Percentiles rank a stretch among this genome's conserved stretches.
These are phyloP conservation scores for Apiotrichum gracile DNA, from an alignment of 1,284 basidiomycete genomes.

Conservation along the genomic window DNA sequence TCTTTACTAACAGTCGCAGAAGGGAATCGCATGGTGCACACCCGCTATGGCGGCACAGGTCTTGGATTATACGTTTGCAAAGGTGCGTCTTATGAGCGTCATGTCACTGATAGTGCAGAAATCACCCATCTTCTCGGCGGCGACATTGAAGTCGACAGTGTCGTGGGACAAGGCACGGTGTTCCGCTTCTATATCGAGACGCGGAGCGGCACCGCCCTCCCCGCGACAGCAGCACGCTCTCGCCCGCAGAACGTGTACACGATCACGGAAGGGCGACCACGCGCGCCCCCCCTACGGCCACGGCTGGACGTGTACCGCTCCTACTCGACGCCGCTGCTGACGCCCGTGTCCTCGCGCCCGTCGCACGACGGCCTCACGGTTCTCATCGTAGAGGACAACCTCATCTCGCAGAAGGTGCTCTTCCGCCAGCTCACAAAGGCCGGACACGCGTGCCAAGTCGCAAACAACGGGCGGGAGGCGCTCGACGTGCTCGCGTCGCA, in stretches of 20 bases:
- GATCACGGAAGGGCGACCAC: too few relatives aligned
- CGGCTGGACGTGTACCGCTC: too few relatives aligned
- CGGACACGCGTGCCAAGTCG: slow-evolving; percentile 36
- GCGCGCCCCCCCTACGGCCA: not conserved
- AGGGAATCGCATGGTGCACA: slow-evolving; percentile 44
- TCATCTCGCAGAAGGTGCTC: slow-evolving; percentile 49
- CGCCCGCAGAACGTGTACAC: not conserved
- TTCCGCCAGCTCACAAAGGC: slow-evolving; percentile 45
- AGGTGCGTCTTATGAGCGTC: not conserved
- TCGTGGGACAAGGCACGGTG: slow-evolving; percentile 33
- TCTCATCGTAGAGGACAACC: slow-evolving; percentile 47
- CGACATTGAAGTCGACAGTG: slow-evolving; percentile 37
- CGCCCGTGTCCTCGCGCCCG: too few relatives aligned
- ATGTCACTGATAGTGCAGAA: slow-evolving; percentile 6
- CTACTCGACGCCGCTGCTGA: too few relatives aligned
- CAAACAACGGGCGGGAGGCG: slow-evolving; percentile 47
- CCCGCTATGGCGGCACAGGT: slow-evolving; percentile 44
- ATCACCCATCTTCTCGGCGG: slow-evolving; percentile 43
- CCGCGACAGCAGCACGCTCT: too few relatives aligned
- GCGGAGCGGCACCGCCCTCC: not conserved
- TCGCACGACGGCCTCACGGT: slow-evolving; percentile 30
- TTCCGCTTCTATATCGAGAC: slow-evolving; percentile 48
- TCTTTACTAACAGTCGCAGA: slow-evolving; percentile 6
- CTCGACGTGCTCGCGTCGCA: slow-evolving; percentile 18
- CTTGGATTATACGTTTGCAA: slow-evolving; percentile 45